phyloP scores from a whole-genome alignment of 176 grass and related monocot genomes.

The Eragrostis curvula region DNA sequence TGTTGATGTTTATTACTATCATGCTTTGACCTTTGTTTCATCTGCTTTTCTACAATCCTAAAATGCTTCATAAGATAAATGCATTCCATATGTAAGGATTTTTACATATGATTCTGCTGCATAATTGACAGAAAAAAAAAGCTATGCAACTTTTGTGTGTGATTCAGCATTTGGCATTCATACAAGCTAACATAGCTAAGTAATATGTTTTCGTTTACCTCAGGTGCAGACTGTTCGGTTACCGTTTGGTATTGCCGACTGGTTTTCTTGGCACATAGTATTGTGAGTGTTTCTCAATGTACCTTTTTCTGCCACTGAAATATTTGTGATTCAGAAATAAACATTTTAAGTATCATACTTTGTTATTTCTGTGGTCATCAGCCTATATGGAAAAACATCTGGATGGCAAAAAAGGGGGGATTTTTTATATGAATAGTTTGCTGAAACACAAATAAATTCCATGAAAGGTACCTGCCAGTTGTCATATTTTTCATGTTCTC shows the following conservation, averaged over 20 bases:
- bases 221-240: not conserved
- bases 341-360: not conserved
- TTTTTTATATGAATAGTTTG: not conserved
- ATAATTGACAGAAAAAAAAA: not conserved
- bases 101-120: constrained; percentile 5
- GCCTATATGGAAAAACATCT: constrained; percentile 37
- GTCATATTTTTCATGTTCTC: not conserved
- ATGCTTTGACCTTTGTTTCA: not conserved
- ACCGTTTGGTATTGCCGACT: not conserved
- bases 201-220: not conserved
- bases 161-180: not conserved
- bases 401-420: constrained; percentile 21
- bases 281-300: constrained; percentile 19
- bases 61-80: too few species aligned
- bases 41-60: not conserved
- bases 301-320: constrained; percentile 31
- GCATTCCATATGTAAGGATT: not conserved
- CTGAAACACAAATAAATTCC: not conserved
- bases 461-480: constrained; percentile 37
- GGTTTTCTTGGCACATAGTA: not conserved
- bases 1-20: not conserved
- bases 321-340: constrained; percentile 30
- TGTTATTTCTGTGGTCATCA: constrained; percentile 33
- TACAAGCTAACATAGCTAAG: not conserved
- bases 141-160: not conserved